These are phyloP conservation scores for Purshia tridentata DNA, from an alignment of 306 rosid genomes.

Conservation along the genomic window DNA sequence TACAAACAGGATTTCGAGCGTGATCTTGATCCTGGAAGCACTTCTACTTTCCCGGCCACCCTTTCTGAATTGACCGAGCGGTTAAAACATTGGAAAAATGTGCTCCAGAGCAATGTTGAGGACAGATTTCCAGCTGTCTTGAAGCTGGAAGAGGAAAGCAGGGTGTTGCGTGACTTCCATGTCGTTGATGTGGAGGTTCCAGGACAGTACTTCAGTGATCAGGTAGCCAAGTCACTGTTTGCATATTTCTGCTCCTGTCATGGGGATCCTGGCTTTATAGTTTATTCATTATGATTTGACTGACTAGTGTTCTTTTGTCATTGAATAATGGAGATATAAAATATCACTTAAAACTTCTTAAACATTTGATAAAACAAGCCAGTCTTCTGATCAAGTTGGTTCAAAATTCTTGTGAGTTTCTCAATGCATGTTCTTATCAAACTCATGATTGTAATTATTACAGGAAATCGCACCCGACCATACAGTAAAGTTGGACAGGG, in stretches of 20 bases:
- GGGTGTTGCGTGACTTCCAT: conserved; percentile 95
- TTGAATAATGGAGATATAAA: neutral
- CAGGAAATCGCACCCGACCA: conserved; percentile 99
- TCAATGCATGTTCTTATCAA: conserved; percentile 27
- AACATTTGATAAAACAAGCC: neutral
- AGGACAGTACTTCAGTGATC: conserved; percentile 93
- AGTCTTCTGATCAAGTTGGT: neutral
- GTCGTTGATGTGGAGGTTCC: conserved; percentile 99
- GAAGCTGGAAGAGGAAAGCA: conserved; percentile 97
- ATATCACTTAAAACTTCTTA: neutral
- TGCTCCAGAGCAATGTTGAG: conserved; percentile 97
- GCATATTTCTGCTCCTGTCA: conserved; percentile 1
- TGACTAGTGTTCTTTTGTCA: neutral
- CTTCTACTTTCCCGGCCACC: conserved; percentile 84
- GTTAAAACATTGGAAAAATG: conserved; percentile 96
- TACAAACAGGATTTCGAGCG: conserved; percentile 97
- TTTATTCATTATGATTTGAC: conserved; percentile 4
- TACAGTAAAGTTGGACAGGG: conserved; percentile 90
- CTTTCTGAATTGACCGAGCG: conserved; percentile 90
- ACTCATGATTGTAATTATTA: conserved; percentile 5
- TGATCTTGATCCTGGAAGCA: conserved; percentile 99
- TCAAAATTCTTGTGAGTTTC: conserved; percentile 8
- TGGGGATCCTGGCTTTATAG: neutral
- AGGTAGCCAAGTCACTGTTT: conserved; percentile 49
- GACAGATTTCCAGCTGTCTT: conserved; percentile 97